Conservation (phyloP, 1,284 basidiomycete genomes). For the Leccinum pachyderme region DNA sequence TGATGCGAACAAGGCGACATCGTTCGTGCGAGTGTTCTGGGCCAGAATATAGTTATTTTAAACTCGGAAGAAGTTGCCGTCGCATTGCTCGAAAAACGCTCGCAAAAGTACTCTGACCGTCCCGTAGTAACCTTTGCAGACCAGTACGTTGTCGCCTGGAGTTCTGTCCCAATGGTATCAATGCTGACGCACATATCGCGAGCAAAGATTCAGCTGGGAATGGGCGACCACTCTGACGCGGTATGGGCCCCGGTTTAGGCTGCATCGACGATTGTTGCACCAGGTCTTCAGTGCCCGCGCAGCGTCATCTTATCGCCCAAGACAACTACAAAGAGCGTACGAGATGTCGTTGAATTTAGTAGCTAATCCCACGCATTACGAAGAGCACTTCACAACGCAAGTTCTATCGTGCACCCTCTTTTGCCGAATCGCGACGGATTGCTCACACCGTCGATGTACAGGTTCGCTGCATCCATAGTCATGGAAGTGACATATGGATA, state of each 20-base stretch:
- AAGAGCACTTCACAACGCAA: conserved; percentile 11
- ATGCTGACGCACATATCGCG: neutral
- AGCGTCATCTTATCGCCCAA: conserved; percentile 12
- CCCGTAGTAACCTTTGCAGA: too few species aligned
- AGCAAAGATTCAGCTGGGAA: conserved; percentile 13
- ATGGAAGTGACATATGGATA: neutral
- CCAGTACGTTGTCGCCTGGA: too few species aligned
- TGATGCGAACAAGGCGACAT: too few species aligned
- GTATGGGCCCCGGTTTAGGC: conserved; percentile 16
- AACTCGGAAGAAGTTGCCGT: too few species aligned
- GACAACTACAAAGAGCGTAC: conserved; percentile 15
- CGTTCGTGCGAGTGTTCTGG: too few species aligned
- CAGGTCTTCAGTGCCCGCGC: conserved; percentile 16
- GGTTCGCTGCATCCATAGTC: neutral
- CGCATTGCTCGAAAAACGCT: too few species aligned
- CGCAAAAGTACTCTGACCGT: too few species aligned
- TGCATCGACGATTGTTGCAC: conserved; percentile 17
- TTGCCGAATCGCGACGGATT: too few species aligned
- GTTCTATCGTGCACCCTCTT: too few species aligned
- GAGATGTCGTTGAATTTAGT: conserved; percentile 11
- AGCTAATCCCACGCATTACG: conserved; percentile 7
- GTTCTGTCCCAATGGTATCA: too few species aligned
- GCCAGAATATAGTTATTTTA: too few species aligned
- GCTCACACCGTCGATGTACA: too few species aligned
- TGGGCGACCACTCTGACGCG: conserved; percentile 6